Conservation (phyloP, 108 stramenopile species). For the Cyclotella sp. region DNA sequence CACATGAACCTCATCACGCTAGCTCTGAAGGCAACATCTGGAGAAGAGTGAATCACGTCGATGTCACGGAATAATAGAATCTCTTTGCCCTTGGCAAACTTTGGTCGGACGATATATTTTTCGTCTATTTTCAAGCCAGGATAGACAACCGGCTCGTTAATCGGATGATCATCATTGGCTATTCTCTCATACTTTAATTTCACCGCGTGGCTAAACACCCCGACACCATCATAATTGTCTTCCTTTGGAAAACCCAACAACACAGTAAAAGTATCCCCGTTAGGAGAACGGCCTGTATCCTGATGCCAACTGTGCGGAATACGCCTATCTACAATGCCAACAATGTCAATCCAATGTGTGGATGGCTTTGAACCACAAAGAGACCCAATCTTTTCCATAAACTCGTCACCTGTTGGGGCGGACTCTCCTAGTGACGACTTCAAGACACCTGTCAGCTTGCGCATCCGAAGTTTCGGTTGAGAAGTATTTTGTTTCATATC, state of each 20-base stretch:
- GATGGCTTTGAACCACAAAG: slow-evolving; percentile 69
- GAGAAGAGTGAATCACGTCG: slow-evolving; percentile 78
- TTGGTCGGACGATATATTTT: slow-evolving; percentile 66
- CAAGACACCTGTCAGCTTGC: slow-evolving; percentile 56
- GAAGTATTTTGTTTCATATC: background rate
- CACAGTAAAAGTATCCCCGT: slow-evolving; percentile 60
- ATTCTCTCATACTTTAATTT: slow-evolving; percentile 54
- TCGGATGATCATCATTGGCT: slow-evolving; percentile 55
- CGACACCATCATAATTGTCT: slow-evolving; percentile 64
- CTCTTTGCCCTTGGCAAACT: slow-evolving; percentile 61
- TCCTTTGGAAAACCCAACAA: slow-evolving; percentile 78
- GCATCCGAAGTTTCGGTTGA: slow-evolving; percentile 42
- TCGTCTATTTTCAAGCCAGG: slow-evolving; percentile 56
- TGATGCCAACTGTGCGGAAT: slow-evolving; percentile 81
- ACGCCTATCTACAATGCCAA: slow-evolving; percentile 61
- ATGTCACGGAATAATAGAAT: slow-evolving; percentile 75
- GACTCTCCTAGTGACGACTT: slow-evolving; percentile 48
- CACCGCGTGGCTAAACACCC: slow-evolving; percentile 78
- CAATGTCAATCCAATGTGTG: slow-evolving; percentile 86
- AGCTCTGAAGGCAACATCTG: slow-evolving; percentile 76
- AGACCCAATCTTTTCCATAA: slow-evolving; percentile 62
- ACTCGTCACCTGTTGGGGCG: slow-evolving; percentile 75
- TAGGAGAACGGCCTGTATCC: slow-evolving; percentile 61
- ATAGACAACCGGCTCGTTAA: slow-evolving; percentile 71
- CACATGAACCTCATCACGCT: slow-evolving; percentile 89